A percentile compares a stretch with the other conserved stretches of the same genome.
Conservation (phyloP, 139 green algal genomes). For the Deuterostichococcus epilithicus region DNA sequence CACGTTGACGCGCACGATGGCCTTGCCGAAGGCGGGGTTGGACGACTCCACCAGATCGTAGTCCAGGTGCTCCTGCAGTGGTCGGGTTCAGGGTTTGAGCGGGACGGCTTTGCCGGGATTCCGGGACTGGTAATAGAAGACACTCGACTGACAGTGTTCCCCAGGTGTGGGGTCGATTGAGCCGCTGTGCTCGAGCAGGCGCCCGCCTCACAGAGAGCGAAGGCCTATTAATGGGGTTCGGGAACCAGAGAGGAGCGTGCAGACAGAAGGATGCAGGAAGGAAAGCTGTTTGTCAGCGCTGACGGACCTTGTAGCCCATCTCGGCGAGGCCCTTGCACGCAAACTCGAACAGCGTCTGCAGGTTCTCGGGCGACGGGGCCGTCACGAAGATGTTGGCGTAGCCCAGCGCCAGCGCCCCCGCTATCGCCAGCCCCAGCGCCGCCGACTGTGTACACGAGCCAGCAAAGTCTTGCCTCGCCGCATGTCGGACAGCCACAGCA, state of each 20-base stretch:
- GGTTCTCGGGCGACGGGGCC: conserved; percentile 92
- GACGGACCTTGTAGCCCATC: conserved; percentile 74
- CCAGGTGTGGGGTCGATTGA: too few relatives aligned
- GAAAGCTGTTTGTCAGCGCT: background rate
- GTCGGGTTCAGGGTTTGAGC: too few relatives aligned
- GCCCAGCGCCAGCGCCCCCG: conserved; percentile 83
- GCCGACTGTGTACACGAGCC: conserved; percentile 59
- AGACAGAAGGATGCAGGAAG: background rate
- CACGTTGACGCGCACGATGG: conserved; percentile 91
- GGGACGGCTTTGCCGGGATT: too few relatives aligned
- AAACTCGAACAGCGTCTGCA: conserved; percentile 97
- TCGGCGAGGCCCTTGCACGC: conserved; percentile 89
- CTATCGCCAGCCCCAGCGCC: conserved; percentile 78
- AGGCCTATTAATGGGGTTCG: too few relatives aligned
- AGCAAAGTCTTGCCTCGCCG: background rate
- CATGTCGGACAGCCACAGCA: background rate
- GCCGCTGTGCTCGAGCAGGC: too few relatives aligned
- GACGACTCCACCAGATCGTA: conserved; percentile 94
- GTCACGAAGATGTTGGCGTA: conserved; percentile 99
- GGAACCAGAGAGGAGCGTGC: too few relatives aligned
- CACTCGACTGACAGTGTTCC: too few relatives aligned
- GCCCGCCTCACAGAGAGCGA: too few relatives aligned
- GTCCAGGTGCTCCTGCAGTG: conserved; percentile 89
- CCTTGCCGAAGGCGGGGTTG: conserved; percentile 86
- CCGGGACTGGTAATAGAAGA: too few relatives aligned